Percentiles rank a stretch among this genome's conserved stretches.
Conservation (phyloP, 2,329 filamentous ascomycete species). For the Diaporthe ampelina region DNA sequence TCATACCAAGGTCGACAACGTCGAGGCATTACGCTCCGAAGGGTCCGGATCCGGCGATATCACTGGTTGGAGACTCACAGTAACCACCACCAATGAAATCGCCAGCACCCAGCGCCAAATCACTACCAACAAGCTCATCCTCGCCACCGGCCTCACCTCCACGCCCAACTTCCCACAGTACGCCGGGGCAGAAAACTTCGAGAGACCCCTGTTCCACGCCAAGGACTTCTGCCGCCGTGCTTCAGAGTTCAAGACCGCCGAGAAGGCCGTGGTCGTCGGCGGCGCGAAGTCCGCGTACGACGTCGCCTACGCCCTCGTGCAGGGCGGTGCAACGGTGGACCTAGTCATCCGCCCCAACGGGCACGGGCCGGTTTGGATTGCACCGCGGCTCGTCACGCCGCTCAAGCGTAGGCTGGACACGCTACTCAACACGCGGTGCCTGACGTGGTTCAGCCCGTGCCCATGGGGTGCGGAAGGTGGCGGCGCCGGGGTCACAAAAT, state of each 20-base stretch:
- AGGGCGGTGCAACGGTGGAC: conserved; percentile 61
- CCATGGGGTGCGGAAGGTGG: conserved; percentile 72
- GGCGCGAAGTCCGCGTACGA: conserved; percentile 72
- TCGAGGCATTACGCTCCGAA: conserved; percentile 46
- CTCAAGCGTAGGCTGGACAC: conserved; percentile 73
- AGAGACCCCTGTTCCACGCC: conserved; percentile 58
- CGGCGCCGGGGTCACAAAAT: conserved; percentile 59
- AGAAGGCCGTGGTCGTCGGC: conserved; percentile 63
- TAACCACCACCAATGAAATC: conserved; percentile 17
- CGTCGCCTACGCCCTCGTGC: conserved; percentile 67
- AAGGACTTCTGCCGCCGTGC: conserved; percentile 56
- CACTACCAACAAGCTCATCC: conserved; percentile 56
- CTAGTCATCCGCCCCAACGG: conserved; percentile 65
- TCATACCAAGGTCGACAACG: conserved; percentile 62
- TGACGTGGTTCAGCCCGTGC: conserved; percentile 77
- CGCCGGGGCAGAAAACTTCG: conserved; percentile 54
- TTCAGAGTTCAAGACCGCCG: conserved; percentile 49
- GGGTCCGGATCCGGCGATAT: conserved; percentile 17
- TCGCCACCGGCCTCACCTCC: conserved; percentile 65
- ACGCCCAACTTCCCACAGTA: conserved; percentile 57
- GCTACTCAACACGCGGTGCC: conserved; percentile 63
- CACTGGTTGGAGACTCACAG: conserved; percentile 44
- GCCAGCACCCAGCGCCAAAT: conserved; percentile 39
- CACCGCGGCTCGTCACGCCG: conserved; percentile 71
- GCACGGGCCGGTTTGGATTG: conserved; percentile 68